Evolutionary conservation across 2,329 filamentous ascomycete species (phyloP).

Genomic region (Calonectria hongkongensis): DNA sequence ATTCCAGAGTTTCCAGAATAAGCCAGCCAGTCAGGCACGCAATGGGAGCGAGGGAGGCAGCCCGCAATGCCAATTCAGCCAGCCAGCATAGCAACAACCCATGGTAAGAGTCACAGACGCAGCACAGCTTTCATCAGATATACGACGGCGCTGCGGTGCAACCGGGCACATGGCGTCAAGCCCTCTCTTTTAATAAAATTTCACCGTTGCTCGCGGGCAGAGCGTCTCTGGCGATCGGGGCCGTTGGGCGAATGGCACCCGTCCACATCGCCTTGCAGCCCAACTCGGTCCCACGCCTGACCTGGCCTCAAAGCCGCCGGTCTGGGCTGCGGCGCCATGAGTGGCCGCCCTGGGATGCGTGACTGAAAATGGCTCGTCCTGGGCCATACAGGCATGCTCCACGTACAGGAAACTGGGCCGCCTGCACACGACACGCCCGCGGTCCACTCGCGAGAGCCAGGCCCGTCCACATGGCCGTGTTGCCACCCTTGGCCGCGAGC

Average conservation of each 20-base stretch:
- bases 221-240: slow-evolving; percentile 21
- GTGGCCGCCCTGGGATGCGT: slow-evolving; percentile 37
- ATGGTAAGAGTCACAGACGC: slow-evolving; percentile 16
- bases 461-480: slow-evolving; percentile 14
- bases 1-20: slow-evolving; percentile 14
- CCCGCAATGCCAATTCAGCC: slow-evolving; percentile 18
- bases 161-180: slow-evolving; percentile 16
- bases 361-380: slow-evolving; percentile 39
- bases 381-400: slow-evolving; percentile 14
- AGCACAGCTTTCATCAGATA: slow-evolving; percentile 1
- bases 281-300: slow-evolving; percentile 30
- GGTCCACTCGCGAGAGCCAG: not conserved
- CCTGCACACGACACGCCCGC: slow-evolving; percentile 12
- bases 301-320: slow-evolving; percentile 31
- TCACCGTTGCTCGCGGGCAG: slow-evolving; percentile 25
- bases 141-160: slow-evolving; percentile 4
- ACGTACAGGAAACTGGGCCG: slow-evolving; percentile 24
- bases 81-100: slow-evolving; percentile 5
- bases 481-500: not conserved
- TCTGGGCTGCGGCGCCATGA: slow-evolving; percentile 4
- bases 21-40: slow-evolving; percentile 2
- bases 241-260: slow-evolving; percentile 29
- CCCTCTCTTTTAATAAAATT: slow-evolving; percentile 28
- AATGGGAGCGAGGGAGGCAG: slow-evolving; percentile 11
- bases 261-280: slow-evolving; percentile 33